Percentiles rank a stretch among this genome's conserved stretches.
Evolutionary conservation across 768 basidiomycete genomes (phyloP).

Genomic region (Psilocybe cubensis): DNA sequence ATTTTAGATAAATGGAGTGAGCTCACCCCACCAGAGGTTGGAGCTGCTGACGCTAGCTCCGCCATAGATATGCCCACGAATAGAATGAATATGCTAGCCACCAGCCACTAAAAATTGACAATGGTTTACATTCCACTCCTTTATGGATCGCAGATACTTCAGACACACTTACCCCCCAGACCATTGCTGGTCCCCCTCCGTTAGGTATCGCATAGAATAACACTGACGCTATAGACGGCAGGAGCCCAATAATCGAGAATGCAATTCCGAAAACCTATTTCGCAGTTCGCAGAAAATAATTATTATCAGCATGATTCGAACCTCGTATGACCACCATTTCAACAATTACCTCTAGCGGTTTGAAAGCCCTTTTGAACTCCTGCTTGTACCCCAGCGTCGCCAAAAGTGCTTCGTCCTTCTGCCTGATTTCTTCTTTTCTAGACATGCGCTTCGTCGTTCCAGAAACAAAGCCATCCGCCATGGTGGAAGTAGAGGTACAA

Average conservation of each 20-base stretch:
- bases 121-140: too few relatives aligned
- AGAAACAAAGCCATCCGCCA: constrained; percentile 2
- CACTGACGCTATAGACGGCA: constrained; percentile 66
- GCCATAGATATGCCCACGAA: constrained; percentile 70
- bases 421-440: constrained; percentile 16
- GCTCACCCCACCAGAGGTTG: constrained; percentile 70
- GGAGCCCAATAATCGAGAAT: constrained; percentile 69
- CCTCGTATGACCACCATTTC: not conserved
- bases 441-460: constrained; percentile 7
- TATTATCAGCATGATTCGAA: not conserved
- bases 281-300: not conserved
- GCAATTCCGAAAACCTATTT: constrained; percentile 68
- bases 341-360: constrained; percentile 46
- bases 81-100: constrained; percentile 65
- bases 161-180: constrained; percentile 62
- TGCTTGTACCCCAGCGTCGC: constrained; percentile 47
- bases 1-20: not conserved
- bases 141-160: not conserved
- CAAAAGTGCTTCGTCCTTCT: constrained; percentile 40
- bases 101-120: constrained; percentile 63
- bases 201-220: constrained; percentile 64
- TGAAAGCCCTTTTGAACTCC: constrained; percentile 60
- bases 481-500: constrained; percentile 1
- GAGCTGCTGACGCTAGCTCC: constrained; percentile 70
- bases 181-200: constrained; percentile 72